A percentile compares a stretch with the other conserved stretches of the same genome.
Conservation (phyloP, 805 yeast genomes). For the Cyberlindnera petersonii region DNA sequence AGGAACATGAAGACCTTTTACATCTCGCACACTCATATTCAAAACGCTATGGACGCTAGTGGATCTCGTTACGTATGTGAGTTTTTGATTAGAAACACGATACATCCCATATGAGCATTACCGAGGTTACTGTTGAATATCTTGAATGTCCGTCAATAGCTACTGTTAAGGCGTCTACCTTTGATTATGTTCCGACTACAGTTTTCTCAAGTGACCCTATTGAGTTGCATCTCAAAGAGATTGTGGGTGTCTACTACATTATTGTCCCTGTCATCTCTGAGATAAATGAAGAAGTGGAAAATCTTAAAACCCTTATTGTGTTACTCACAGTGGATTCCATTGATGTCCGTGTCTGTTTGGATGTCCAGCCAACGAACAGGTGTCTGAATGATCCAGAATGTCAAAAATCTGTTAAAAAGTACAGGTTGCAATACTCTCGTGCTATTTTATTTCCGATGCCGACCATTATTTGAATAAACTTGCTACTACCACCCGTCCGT, state of each 20-base stretch:
- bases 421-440: constrained; percentile 5
- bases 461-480: neutral
- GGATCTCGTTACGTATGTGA: constrained; percentile 2
- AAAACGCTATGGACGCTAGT: neutral
- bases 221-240: neutral
- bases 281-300: neutral
- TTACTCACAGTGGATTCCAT: neutral
- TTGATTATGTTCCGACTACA: neutral
- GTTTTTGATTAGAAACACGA: neutral
- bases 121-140: neutral
- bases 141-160: neutral
- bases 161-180: neutral
- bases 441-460: constrained; percentile 8
- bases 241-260: constrained; percentile 2
- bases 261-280: no score
- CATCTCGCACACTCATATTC: neutral
- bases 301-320: neutral
- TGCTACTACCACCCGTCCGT: no score
- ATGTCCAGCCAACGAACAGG: neutral
- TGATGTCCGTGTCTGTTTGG: constrained; percentile 1
- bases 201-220: neutral
- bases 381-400: neutral
- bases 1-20: constrained; percentile 1
- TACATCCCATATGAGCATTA: neutral
- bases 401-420: neutral